Evolutionary conservation across 371 early-diverging fungal species (phyloP).

Genomic region (Lichtheimia ornata): DNA sequence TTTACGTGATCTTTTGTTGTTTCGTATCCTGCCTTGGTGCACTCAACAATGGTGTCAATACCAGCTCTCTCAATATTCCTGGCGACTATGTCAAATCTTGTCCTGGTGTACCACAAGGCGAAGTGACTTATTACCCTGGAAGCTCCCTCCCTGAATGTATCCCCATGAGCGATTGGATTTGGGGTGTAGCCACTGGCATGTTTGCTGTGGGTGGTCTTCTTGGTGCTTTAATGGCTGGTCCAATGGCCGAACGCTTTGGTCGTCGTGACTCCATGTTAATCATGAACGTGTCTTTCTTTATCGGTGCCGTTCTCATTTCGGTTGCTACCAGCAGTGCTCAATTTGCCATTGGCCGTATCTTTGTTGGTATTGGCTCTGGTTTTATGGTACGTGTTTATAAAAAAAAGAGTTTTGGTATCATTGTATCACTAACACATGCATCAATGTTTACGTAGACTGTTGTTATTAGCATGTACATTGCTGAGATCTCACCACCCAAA

Average conservation of each 20-base stretch:
- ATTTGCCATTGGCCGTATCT: conserved; percentile 79
- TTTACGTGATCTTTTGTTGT: conserved; percentile 45
- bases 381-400: conserved; percentile 35
- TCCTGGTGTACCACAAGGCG: conserved; percentile 35
- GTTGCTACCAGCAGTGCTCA: conserved; percentile 59
- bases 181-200: conserved; percentile 69
- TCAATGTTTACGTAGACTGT: conserved; percentile 48
- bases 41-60: conserved; percentile 49
- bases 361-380: conserved; percentile 85
- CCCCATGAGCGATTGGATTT: conserved; percentile 50
- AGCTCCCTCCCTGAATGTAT: conserved; percentile 45
- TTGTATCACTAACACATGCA: too few relatives aligned
- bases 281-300: conserved; percentile 65
- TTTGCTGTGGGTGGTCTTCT: conserved; percentile 75
- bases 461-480: conserved; percentile 79
- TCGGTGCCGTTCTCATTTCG: conserved; percentile 68
- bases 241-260: conserved; percentile 61
- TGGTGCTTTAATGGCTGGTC: conserved; percentile 68
- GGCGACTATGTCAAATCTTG: conserved; percentile 38
- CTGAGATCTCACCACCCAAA: conserved; percentile 77
- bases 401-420: too few relatives aligned
- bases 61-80: conserved; percentile 46
- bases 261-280: conserved; percentile 69
- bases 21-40: conserved; percentile 43
- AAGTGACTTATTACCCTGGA: conserved; percentile 37